Evolutionary conservation across 192 early-diverging fungal genomes (phyloP).

Genomic region (Coemansia sp.): DNA sequence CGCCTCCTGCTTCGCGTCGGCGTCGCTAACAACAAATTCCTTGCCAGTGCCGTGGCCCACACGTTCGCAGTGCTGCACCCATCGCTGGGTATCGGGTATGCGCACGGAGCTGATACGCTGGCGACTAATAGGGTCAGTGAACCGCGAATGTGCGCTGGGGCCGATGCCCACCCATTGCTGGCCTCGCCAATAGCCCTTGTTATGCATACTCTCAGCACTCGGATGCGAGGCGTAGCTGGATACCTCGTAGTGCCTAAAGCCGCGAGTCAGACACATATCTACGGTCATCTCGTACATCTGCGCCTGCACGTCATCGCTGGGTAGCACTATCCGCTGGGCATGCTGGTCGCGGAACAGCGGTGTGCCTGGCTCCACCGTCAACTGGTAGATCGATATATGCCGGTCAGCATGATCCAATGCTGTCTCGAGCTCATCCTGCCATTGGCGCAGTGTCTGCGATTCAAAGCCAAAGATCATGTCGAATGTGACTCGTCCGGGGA

Average conservation of each 20-base stretch:
- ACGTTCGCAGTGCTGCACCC: constrained; percentile 28
- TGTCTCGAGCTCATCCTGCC: constrained; percentile 38
- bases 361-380: constrained; percentile 59
- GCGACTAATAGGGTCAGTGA: constrained; percentile 26
- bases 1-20: constrained; percentile 33
- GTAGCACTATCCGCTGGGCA: constrained; percentile 19
- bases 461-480: constrained; percentile 59
- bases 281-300: constrained; percentile 50
- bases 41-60: constrained; percentile 29
- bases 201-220: constrained; percentile 44
- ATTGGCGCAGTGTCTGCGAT: constrained; percentile 38
- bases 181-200: constrained; percentile 57
- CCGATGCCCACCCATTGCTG: constrained; percentile 58
- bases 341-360: constrained; percentile 38
- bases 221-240: constrained; percentile 41
- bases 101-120: constrained; percentile 20
- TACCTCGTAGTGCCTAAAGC: constrained; percentile 57
- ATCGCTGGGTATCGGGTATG: constrained; percentile 28
- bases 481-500: constrained; percentile 35
- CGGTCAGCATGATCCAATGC: constrained; percentile 29
- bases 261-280: constrained; percentile 10
- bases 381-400: constrained; percentile 58
- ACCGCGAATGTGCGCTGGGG: constrained; percentile 59
- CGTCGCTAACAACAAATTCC: not conserved
- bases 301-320: constrained; percentile 31